These are phyloP conservation scores for Monosporascus sp. DNA, from an alignment of 2,329 filamentous ascomycete species.

Conservation along the genomic window DNA sequence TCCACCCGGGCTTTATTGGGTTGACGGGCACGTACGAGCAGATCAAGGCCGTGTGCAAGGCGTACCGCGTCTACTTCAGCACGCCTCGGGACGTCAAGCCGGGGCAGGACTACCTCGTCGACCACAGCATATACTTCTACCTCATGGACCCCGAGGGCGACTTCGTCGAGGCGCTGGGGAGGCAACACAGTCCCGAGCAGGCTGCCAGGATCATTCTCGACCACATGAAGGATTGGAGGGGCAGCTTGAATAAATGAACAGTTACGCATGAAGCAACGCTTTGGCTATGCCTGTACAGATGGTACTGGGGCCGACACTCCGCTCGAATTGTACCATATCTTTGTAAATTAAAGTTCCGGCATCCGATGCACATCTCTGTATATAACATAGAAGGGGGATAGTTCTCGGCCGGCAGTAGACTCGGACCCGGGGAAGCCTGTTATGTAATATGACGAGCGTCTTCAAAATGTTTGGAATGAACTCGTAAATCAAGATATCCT, in stretches of 20 bases:
- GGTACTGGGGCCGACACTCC: neutral
- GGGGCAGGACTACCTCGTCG: constrained; percentile 93
- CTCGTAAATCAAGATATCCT: too few species aligned
- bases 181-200: constrained; percentile 86
- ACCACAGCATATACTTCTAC: constrained; percentile 99
- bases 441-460: too few species aligned
- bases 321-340: neutral
- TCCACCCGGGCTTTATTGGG: constrained; percentile 80
- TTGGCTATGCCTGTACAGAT: too few species aligned
- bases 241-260: constrained; percentile 3
- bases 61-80: constrained; percentile 94
- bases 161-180: constrained; percentile 93
- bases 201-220: constrained; percentile 78
- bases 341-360: neutral
- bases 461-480: too few species aligned
- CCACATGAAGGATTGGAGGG: constrained; percentile 66
- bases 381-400: neutral
- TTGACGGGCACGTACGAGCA: constrained; percentile 91
- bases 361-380: neutral
- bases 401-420: too few species aligned
- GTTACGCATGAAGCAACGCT: neutral
- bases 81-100: constrained; percentile 84
- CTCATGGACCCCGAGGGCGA: constrained; percentile 98
- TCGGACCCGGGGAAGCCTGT: too few species aligned
- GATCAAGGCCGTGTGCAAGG: constrained; percentile 91